Base-by-base conservation (phyloP, 1,139 yeast genomes). In the Debaryomyces sp. region DNA sequence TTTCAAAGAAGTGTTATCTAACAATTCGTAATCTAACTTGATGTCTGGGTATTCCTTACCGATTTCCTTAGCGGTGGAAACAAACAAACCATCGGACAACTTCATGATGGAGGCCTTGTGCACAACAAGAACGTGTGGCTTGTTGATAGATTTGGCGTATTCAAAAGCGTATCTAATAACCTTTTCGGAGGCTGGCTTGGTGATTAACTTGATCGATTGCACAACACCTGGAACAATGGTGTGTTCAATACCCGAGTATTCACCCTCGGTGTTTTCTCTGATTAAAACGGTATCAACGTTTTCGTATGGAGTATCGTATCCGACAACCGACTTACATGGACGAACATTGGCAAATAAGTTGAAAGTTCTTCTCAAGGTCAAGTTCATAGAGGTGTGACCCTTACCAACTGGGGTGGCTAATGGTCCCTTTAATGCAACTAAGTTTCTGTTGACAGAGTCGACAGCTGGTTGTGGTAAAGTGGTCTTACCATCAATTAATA, bases 181-280 rank as follows among this genome's bases (percentile, higher is more conserved):
- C 73, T 95, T 90, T 77, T 90, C 96, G 50, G 97, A 89, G 50
- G 98, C 98, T 53, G 89, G 92, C 69, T 87, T 88, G 67, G 99
- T 94, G 78, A 94, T 94, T 73, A 94, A 84, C 79, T 94, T 94
- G 77, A 94, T 94, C 55, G 97, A 89, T 78, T 94, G 98, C 50
- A 94, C 98, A 49, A 94, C 98, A 66, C 99, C 99, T 56, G 98
- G 98, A 50, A 91, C 96, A 56, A 94, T 92, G 57, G 92, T 88
- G 79, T 94, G 99, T 80, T 94, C 99, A 61, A 94, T 92, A 75
- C 99, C 99, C 39, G 97, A 91, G 80, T 94, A 94, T 77, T 94
- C 99, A 76, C 98, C 99, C 77, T 94, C 99, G 62, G 99, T 94
- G 84, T 94, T 94, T 78, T 94, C 99, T 82, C 99, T 90, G 72